Base-by-base conservation (phyloP, 805 yeast genomes). In the Lipomyces mesembrius region DNA sequence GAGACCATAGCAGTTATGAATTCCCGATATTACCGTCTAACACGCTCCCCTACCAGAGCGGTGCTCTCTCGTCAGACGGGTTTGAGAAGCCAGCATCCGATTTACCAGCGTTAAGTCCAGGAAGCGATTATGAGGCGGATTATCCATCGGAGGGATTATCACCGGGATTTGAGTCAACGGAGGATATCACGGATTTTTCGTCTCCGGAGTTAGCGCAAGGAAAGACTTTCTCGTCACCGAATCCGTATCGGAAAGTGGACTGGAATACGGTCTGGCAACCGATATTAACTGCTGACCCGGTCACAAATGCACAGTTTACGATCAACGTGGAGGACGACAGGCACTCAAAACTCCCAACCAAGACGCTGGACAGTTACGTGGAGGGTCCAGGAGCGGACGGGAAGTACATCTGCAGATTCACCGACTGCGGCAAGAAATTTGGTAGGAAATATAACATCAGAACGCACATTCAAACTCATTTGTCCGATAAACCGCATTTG, bases 391-490 rank as follows among this genome's bases (percentile, higher is more conserved):
- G 90, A 71, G 85, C 81, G 37, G 85, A 89, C 59, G 89, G 88
- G 67, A 81, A 84, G 37, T 96, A 84, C 79, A 83, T 87, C 49
- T 95, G 99, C 78, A 82, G 84, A 66, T 94, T 82, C 77, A 85
- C 89, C 17, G 83, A 83, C 63, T 95, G 99, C 79, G 89, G 90
- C 9, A 92, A 95, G 78, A 80, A 84, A 63, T 94, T 95, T 78
- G 87, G 92, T 7, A 83, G 99, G 75, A 83, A 97, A 58, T 96
- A 96, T 78, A 95, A 95, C 74, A 91, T 92, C 12, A 82, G 98
- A 69, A 91, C 97, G 0, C 99, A 95, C 77, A 93, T 95, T 64
- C 99, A 95, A 77, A 95, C 99, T 0, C 99, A 95, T 81, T 79
- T 95, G 60, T 88, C 94, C 76, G 99, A 96, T 77, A 82, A 98